A percentile compares a stretch with the other conserved stretches of the same genome.
Conservation (phyloP, 2,329 filamentous ascomycete species). For the Metarhizium anisopliae region DNA sequence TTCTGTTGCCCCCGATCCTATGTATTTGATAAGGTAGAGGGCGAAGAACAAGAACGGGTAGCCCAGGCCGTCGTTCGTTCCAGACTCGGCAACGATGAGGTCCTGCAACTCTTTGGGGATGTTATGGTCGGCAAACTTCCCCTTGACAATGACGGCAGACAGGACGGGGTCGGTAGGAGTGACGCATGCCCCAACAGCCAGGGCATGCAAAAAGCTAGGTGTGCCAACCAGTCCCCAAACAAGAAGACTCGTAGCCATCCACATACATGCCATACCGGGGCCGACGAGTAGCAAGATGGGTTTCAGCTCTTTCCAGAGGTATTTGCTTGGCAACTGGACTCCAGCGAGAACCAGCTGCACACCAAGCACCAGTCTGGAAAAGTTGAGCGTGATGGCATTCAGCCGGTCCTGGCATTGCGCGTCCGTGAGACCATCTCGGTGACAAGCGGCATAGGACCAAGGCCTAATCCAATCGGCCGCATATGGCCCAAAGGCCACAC, state of each 20-base stretch:
- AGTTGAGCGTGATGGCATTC: conserved; percentile 69
- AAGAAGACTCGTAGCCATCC: conserved; percentile 70
- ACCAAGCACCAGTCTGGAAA: conserved; percentile 78
- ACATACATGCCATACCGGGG: conserved; percentile 81
- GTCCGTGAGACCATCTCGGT: conserved; percentile 10
- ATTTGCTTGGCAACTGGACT: conserved; percentile 77
- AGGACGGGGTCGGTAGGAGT: conserved; percentile 85
- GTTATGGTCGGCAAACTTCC: conserved; percentile 86
- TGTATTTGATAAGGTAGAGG: conserved; percentile 74
- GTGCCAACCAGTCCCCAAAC: conserved; percentile 69
- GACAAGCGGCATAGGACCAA: conserved; percentile 57
- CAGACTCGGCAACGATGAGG: conserved; percentile 74
- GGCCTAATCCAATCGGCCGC: conserved; percentile 69
- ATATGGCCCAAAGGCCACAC: conserved; percentile 69
- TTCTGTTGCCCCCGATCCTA: conserved; percentile 45
- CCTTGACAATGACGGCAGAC: conserved; percentile 86
- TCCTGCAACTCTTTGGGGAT: conserved; percentile 74
- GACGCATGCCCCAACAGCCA: conserved; percentile 77
- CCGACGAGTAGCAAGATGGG: conserved; percentile 66
- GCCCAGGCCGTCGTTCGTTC: conserved; percentile 80
- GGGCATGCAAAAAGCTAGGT: conserved; percentile 65
- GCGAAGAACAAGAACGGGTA: conserved; percentile 85
- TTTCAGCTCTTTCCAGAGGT: conserved; percentile 71
- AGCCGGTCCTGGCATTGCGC: conserved; percentile 42
- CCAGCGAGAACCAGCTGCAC: conserved; percentile 86